Conservation (phyloP, 345 rosid species). For the Sapria himalayana region DNA sequence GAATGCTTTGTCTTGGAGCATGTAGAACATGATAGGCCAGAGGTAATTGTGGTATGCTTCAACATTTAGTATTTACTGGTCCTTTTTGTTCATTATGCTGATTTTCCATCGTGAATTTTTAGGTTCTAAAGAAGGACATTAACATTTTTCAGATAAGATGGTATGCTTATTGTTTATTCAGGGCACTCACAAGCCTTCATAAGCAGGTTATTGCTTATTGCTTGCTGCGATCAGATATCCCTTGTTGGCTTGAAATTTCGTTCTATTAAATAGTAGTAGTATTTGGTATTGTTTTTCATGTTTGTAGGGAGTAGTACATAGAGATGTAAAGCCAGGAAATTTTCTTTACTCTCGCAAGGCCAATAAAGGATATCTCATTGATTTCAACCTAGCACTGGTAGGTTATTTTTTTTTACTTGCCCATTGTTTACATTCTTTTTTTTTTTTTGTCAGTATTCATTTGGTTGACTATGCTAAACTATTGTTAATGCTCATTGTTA, state of each 20-base stretch:
- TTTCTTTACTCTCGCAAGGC: constrained; percentile 70
- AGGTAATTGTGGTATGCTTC: constrained; percentile 19
- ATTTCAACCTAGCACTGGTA: constrained; percentile 91
- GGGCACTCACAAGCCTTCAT: constrained; percentile 71
- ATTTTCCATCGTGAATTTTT: constrained; percentile 7
- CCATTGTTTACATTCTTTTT: background rate
- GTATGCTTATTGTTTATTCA: constrained; percentile 79
- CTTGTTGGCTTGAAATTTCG: background rate
- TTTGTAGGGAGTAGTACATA: constrained; percentile 66
- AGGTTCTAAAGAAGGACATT: constrained; percentile 57
- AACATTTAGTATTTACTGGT: constrained; percentile 1
- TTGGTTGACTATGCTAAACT: background rate
- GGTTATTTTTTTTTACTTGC: constrained; percentile 11
- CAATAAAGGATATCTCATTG: constrained; percentile 71
- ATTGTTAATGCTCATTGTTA: constrained; percentile 9
- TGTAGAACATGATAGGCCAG: constrained; percentile 88
- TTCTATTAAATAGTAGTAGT: too few species aligned
- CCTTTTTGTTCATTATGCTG: constrained; percentile 7
- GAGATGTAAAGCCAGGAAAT: constrained; percentile 96
- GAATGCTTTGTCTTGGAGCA: constrained; percentile 83
- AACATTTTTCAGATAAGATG: constrained; percentile 46
- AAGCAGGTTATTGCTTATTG: too few species aligned
- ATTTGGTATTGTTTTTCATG: constrained; percentile 6
- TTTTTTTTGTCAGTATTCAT: background rate
- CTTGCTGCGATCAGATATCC: background rate